Conservation (phyloP, 1,139 yeast species). For the Saccharomycopsis crataegensis region DNA sequence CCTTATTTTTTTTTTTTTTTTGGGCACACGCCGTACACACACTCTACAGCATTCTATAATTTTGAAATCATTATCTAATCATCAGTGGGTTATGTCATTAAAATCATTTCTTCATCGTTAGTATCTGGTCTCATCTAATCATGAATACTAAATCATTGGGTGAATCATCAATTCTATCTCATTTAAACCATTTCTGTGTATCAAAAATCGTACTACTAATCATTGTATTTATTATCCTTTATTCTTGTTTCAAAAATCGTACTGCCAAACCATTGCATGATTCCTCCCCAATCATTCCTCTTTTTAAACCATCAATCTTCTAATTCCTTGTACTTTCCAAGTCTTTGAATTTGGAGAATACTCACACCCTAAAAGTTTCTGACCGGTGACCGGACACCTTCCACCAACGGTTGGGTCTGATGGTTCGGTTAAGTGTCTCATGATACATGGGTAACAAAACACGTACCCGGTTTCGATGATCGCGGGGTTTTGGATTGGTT, state of each 20-base stretch:
- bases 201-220: too few species aligned
- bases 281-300: too few species aligned
- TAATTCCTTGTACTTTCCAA: conserved; percentile 72
- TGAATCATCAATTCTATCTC: too few species aligned
- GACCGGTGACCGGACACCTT: conserved; percentile 81
- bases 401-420: conserved; percentile 47
- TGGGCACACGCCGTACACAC: too few species aligned
- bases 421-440: conserved; percentile 46
- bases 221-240: not conserved
- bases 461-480: conserved; percentile 88
- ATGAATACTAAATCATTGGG: too few species aligned
- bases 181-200: too few species aligned
- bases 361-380: conserved; percentile 61
- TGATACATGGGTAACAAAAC: conserved; percentile 83
- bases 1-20: too few species aligned
- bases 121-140: too few species aligned
- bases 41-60: too few species aligned
- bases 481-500: conserved; percentile 68
- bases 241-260: not conserved
- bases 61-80: too few species aligned
- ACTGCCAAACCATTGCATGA: not conserved
- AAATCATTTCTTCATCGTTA: too few species aligned
- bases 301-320: conserved; percentile 53
- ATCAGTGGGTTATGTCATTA: too few species aligned
- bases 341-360: conserved; percentile 50